A percentile compares a stretch with the other conserved stretches of the same genome.
phyloP scores from a whole-genome alignment of 371 early-diverging fungal species.

The Syncephalastrum sp. region DNA sequence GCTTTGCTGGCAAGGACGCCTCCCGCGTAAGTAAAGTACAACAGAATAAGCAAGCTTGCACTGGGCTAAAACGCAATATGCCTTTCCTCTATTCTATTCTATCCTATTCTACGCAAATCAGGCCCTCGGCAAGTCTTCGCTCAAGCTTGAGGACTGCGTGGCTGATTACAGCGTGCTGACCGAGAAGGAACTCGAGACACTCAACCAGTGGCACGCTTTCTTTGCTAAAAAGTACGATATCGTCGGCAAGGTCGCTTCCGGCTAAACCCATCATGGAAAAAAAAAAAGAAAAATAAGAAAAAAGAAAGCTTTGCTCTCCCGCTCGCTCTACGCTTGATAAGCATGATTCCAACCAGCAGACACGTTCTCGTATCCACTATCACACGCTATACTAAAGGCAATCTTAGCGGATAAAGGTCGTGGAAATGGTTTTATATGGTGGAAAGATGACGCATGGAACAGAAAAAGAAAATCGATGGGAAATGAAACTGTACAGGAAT shows the following conservation, averaged over 20 bases:
- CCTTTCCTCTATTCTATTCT: not conserved
- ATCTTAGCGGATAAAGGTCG: not conserved
- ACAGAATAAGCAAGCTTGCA: not conserved
- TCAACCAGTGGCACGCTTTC: constrained; percentile 78
- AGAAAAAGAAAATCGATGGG: constrained; percentile 2
- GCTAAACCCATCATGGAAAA: constrained; percentile 10
- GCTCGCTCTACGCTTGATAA: too few relatives aligned
- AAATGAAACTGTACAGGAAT: not conserved
- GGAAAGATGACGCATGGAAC: constrained; percentile 2
- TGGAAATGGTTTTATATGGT: not conserved
- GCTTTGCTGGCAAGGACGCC: constrained; percentile 83
- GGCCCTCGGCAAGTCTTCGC: constrained; percentile 77
- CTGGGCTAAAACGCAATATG: not conserved
- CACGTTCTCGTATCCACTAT: too few relatives aligned
- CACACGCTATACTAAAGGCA: too few relatives aligned
- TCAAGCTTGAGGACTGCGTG: constrained; percentile 74
- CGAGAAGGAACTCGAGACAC: constrained; percentile 67
- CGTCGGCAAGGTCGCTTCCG: constrained; percentile 60
- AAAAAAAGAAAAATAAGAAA: too few relatives aligned
- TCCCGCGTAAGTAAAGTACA: constrained; percentile 49
- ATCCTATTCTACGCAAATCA: constrained; percentile 11
- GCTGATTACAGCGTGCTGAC: constrained; percentile 66
- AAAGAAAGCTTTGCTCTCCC: too few relatives aligned
- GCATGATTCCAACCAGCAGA: too few relatives aligned
- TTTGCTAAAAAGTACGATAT: constrained; percentile 78